Evolutionary conservation across 2,329 filamentous ascomycete species (phyloP), one percentile per base, ranked within the genome.

Genomic region (Fusarium sp.): DNA sequence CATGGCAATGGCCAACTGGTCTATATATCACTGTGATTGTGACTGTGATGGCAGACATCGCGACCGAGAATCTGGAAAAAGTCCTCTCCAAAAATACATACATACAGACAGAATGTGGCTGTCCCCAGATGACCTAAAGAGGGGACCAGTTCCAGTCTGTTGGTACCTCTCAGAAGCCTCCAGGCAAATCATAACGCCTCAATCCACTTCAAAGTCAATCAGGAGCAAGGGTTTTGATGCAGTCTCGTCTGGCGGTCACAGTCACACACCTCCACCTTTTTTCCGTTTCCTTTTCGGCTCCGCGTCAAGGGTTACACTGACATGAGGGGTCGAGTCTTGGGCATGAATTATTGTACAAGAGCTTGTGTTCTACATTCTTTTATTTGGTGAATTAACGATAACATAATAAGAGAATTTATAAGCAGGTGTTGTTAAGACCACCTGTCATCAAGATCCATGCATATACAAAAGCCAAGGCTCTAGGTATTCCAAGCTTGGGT

Each of bases 61-160:
- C 24, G 24, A 24, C 66, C 42, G 38, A 69, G 39, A 62, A 48
- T 55, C 48, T 55, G 56, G 59, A 28, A 48, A 60, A 20, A 54
- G 6, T 59, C 22, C 35, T 32, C n/a, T 35, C 44, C 38, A 28
- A 32, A 36, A 14, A 55, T 14, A 38, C 28, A 55, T 8, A 41
- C 14, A 15, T 15, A 35, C 32, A 35, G 6, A 35, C 26, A 26
- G 28, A 55, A 50, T 69, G 66, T 69, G 66, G 66, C 48, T 54
- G 36, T 47, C 66, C n/a, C 63, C 65, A 44, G 58, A 69, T 63
- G 57, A 51, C 30, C 35, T n/a, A 39, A 24, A 45, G 24, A 30
- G 51, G 44, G 56, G 47, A n/a, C 53, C 53, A 68, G 66, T 69
- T 45, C 67, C 67, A 70, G 47, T 11, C 51, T 54, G 66, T 66